phyloP scores from a whole-genome alignment of 805 yeast species.

The Candida verbasci region DNA sequence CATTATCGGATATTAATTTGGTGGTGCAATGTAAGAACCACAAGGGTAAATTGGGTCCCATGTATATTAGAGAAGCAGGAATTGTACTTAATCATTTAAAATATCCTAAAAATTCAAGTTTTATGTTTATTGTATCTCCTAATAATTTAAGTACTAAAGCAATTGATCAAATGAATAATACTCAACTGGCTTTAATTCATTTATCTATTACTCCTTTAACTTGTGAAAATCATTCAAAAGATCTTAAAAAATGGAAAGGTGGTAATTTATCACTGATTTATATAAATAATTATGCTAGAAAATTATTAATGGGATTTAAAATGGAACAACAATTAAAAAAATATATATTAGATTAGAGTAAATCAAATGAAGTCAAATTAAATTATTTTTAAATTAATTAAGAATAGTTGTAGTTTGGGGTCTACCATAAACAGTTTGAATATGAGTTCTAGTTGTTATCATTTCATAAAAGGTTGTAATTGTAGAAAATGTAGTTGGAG shows the following conservation, averaged over 20 bases:
- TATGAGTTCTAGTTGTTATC: constrained; percentile 6
- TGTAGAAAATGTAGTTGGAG: constrained; percentile 8
- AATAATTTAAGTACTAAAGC: constrained; percentile 46
- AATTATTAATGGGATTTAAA: constrained; percentile 21
- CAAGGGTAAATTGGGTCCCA: constrained; percentile 40
- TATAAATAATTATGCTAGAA: constrained; percentile 17
- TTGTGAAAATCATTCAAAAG: constrained; percentile 20
- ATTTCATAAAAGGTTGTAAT: constrained; percentile 6
- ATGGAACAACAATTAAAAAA: constrained; percentile 10
- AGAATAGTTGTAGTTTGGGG: constrained; percentile 7
- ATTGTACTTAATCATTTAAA: constrained; percentile 46
- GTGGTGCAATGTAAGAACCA: constrained; percentile 57
- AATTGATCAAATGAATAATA: constrained; percentile 38
- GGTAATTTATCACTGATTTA: constrained; percentile 31
- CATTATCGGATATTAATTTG: constrained; percentile 32
- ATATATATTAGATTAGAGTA: constrained; percentile 3
- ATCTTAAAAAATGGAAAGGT: constrained; percentile 32
- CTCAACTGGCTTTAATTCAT: constrained; percentile 43
- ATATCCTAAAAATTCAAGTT: constrained; percentile 5
- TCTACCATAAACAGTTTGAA: constrained; percentile 8
- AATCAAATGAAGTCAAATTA: no score
- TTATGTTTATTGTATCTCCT: constrained; percentile 37
- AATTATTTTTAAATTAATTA: no score
- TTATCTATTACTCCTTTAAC: constrained; percentile 34
- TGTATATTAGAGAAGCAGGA: constrained; percentile 46